These are phyloP conservation scores for Jacaranda mimosifolia DNA, from an alignment of 257 asterid genomes.

Conservation along the genomic window DNA sequence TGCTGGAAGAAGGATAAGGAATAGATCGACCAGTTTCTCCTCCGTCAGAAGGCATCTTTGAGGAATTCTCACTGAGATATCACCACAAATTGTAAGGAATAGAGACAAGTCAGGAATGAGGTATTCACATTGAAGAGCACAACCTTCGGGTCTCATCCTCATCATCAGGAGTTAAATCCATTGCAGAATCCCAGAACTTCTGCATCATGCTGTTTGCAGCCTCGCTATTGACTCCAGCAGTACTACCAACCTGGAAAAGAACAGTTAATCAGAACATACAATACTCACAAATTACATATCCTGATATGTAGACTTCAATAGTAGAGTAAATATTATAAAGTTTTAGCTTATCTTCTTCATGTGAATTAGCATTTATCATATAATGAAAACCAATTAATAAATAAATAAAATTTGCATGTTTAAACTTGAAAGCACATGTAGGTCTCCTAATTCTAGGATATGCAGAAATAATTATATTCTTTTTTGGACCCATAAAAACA, in stretches of 20 bases:
- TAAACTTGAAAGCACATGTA: neutral
- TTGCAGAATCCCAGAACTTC: constrained; percentile 98
- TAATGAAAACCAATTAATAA: neutral
- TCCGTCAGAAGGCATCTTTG: constrained; percentile 81
- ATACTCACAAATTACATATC: constrained; percentile 9
- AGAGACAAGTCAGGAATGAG: constrained; percentile 27
- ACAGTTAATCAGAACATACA: constrained; percentile 28
- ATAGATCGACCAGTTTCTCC: constrained; percentile 72
- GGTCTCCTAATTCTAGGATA: neutral
- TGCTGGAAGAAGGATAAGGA: constrained; percentile 62
- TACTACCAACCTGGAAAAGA: constrained; percentile 77
- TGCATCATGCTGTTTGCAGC: constrained; percentile 86
- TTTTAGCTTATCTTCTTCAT: constrained; percentile 3
- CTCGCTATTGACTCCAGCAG: constrained; percentile 74
- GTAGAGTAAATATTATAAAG: constrained; percentile 8
- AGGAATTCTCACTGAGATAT: constrained; percentile 74
- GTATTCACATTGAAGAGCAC: constrained; percentile 27
- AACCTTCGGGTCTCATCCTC: constrained; percentile 86
- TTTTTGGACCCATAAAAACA: neutral
- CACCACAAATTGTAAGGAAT: constrained; percentile 40
- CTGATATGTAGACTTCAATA: constrained; percentile 3
- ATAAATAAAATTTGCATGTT: neutral
- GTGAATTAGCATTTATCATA: neutral
- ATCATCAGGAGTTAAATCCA: constrained; percentile 85
- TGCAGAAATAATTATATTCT: neutral